These are phyloP conservation scores for Melampsora abietis-canadensis DNA, from an alignment of 1,284 basidiomycete genomes.

Conservation along the genomic window DNA sequence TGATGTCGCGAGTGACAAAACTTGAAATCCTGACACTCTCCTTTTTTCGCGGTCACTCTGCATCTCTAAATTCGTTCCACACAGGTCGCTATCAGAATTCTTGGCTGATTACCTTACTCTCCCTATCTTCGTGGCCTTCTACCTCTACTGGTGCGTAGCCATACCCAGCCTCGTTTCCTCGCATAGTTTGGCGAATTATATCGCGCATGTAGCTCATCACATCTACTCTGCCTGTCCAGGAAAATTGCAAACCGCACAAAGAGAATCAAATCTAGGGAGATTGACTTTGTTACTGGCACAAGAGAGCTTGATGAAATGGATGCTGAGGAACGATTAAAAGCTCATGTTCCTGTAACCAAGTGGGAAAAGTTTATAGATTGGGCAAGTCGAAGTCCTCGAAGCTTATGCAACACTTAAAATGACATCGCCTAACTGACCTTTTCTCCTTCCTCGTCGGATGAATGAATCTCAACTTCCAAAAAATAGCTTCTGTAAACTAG, in stretches of 20 bases:
- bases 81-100: constrained; percentile 46
- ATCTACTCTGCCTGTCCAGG: constrained; percentile 13
- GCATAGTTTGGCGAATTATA: constrained; percentile 58
- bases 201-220: constrained; percentile 54
- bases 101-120: constrained; percentile 76
- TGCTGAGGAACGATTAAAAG: constrained; percentile 47
- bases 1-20: background rate
- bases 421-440: too few species aligned
- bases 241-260: constrained; percentile 41
- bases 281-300: constrained; percentile 57
- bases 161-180: constrained; percentile 50
- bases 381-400: background rate
- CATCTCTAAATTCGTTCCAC: background rate
- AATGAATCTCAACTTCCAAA: too few species aligned
- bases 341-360: constrained; percentile 26
- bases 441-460: too few species aligned
- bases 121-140: constrained; percentile 71
- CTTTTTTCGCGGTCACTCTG: constrained; percentile 26
- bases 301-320: constrained; percentile 64
- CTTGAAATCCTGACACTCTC: too few species aligned
- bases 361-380: constrained; percentile 43
- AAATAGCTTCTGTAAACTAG: too few species aligned
- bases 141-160: constrained; percentile 60
- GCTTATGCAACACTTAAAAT: too few species aligned
- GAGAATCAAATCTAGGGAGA: constrained; percentile 28